Conservation (phyloP, 768 basidiomycete genomes). For the Trametes sanguinea region DNA sequence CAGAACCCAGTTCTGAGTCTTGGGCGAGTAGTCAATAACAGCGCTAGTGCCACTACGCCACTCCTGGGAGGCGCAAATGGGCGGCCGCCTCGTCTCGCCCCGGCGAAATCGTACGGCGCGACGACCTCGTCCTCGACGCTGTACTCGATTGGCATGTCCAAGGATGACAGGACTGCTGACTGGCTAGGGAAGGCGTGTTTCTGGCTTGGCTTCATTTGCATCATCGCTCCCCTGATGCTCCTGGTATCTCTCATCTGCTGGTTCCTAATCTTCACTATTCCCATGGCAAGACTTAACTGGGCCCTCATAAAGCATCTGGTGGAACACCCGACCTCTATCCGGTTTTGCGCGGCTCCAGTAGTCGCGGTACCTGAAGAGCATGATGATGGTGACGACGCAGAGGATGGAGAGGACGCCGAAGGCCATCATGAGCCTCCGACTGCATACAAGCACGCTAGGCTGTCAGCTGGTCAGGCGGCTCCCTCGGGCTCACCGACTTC, state of each 20-base stretch:
- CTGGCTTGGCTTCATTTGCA: conserved; percentile 72
- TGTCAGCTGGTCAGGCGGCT: conserved; percentile 86
- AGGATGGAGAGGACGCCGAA: conserved; percentile 23
- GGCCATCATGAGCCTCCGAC: conserved; percentile 43
- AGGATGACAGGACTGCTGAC: conserved; percentile 38
- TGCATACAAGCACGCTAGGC: conserved; percentile 69
- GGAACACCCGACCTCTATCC: conserved; percentile 76
- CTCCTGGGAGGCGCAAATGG: conserved; percentile 42
- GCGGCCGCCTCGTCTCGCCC: conserved; percentile 26
- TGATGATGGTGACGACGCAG: conserved; percentile 11
- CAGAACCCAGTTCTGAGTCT: conserved; percentile 45
- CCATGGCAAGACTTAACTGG: conserved; percentile 98
- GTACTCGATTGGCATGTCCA: conserved; percentile 19
- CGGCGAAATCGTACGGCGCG: conserved; percentile 73
- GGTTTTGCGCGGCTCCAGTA: conserved; percentile 88
- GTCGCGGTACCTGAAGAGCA: conserved; percentile 53
- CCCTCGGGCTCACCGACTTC: conserved; percentile 81
- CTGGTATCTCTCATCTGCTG: conserved; percentile 89
- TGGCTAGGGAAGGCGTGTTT: conserved; percentile 75
- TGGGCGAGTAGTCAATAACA: conserved; percentile 36
- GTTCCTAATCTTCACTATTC: conserved; percentile 93
- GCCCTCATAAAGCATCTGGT: conserved; percentile 85
- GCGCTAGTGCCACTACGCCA: conserved; percentile 48
- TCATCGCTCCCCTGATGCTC: conserved; percentile 90
- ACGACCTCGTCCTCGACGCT: conserved; percentile 33